These are phyloP conservation scores for Fremontodendron californicum DNA, from an alignment of 345 rosid genomes.

Conservation along the genomic window DNA sequence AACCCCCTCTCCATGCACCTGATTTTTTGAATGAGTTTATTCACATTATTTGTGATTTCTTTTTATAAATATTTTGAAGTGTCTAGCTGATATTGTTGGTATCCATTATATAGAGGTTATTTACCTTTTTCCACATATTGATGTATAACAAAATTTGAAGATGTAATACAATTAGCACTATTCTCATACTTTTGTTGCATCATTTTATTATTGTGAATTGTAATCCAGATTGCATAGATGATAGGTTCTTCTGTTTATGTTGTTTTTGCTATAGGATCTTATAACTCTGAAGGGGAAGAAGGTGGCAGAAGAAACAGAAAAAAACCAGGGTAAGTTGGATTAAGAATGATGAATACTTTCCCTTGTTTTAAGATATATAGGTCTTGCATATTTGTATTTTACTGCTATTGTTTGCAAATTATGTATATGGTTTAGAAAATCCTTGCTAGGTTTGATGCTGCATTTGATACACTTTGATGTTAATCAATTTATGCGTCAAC, in stretches of 20 bases:
- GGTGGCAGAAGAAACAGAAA: constrained; percentile 9
- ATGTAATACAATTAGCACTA: not conserved
- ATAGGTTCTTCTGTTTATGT: constrained; percentile 8
- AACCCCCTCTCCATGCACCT: not conserved
- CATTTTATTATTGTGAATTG: not conserved
- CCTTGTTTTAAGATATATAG: not conserved
- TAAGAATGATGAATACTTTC: not conserved
- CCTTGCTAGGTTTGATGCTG: not conserved
- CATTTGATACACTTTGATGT: not conserved
- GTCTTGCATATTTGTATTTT: not conserved
- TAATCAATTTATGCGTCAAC: not conserved
- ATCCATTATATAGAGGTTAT: not conserved
- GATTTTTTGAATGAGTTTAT: too few species aligned
- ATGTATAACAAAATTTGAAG: not conserved
- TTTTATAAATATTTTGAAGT: too few species aligned
- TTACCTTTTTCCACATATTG: not conserved
- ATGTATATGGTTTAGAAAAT: not conserved
- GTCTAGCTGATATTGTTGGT: not conserved
- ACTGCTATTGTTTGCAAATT: not conserved
- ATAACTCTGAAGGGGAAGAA: constrained; percentile 15
- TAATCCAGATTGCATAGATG: constrained; percentile 8
- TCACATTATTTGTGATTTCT: too few species aligned
- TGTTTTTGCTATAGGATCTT: constrained; percentile 27
- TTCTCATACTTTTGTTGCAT: not conserved
- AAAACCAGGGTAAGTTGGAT: constrained; percentile 28